Evolutionary conservation across 23 red algal genomes (phyloP).

Genomic region (Gracilariopsis chorda): DNA sequence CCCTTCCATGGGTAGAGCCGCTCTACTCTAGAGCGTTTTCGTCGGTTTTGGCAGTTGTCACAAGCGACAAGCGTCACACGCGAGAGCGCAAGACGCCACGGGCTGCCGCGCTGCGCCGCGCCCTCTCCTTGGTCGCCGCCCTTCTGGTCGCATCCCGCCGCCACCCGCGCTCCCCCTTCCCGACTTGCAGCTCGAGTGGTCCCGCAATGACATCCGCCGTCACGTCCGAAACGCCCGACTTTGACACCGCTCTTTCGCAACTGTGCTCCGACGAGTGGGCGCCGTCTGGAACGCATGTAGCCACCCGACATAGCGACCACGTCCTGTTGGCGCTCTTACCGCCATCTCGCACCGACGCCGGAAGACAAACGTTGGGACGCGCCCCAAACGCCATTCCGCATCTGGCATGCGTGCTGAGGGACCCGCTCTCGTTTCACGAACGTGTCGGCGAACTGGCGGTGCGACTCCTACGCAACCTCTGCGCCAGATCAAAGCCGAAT

Average conservation of each 20-base stretch:
- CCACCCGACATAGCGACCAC: conserved; percentile 48
- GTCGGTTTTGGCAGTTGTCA: too few species aligned
- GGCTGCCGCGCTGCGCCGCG: too few species aligned
- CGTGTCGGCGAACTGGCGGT: conserved; percentile 29
- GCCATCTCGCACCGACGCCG: conserved; percentile 41
- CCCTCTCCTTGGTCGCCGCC: too few species aligned
- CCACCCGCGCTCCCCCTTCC: not conserved
- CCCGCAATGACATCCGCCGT: too few species aligned
- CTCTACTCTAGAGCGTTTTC: too few species aligned
- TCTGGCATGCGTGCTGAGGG: conserved; percentile 42
- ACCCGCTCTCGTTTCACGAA: conserved; percentile 58
- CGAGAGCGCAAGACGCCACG: too few species aligned
- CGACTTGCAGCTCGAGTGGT: not conserved
- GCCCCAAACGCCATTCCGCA: conserved; percentile 28
- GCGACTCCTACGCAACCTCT: conserved; percentile 53
- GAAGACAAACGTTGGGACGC: conserved; percentile 10
- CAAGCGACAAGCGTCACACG: too few species aligned
- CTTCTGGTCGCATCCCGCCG: not conserved
- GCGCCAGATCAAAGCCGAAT: conserved; percentile 23
- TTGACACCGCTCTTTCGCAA: conserved; percentile 54
- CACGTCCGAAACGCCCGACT: conserved; percentile 29
- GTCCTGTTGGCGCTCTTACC: conserved; percentile 36
- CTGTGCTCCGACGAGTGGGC: conserved; percentile 54
- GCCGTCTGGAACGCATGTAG: conserved; percentile 41
- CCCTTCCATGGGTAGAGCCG: too few species aligned